A percentile compares a stretch with the other conserved stretches of the same genome.
Evolutionary conservation across 2,329 filamentous ascomycete genomes (phyloP).

Genomic region (Amauroascus verrucosus): DNA sequence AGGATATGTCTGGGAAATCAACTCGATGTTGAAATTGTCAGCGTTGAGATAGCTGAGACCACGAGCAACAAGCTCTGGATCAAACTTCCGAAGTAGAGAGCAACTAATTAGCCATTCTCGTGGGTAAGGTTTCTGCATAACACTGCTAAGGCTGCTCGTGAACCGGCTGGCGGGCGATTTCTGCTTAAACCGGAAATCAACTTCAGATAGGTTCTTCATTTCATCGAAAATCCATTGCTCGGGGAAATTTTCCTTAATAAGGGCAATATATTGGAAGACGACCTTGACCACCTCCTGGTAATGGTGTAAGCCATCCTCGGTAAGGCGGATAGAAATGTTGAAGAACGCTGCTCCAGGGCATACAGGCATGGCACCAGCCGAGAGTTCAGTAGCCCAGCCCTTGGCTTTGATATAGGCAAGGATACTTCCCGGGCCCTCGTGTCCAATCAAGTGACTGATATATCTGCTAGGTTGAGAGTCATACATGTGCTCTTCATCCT

Average conservation of each 20-base stretch:
- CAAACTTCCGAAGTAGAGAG: constrained; percentile 66
- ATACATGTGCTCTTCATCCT: constrained; percentile 70
- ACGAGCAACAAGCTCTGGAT: constrained; percentile 62
- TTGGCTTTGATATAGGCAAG: constrained; percentile 82
- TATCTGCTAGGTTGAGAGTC: constrained; percentile 77
- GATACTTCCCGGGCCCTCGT: constrained; percentile 86
- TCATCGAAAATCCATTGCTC: constrained; percentile 93
- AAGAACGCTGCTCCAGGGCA: constrained; percentile 76
- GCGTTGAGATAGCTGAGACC: constrained; percentile 65
- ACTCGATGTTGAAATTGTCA: constrained; percentile 77
- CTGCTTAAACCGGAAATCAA: constrained; percentile 90
- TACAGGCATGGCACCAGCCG: constrained; percentile 62
- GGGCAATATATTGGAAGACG: constrained; percentile 82
- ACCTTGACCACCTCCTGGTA: constrained; percentile 74
- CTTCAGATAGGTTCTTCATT: constrained; percentile 78
- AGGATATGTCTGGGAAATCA: constrained; percentile 74
- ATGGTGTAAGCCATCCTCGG: constrained; percentile 71
- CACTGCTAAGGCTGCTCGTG: constrained; percentile 69
- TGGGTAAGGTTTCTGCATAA: constrained; percentile 86
- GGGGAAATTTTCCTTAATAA: constrained; percentile 69
- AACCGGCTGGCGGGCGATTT: constrained; percentile 85
- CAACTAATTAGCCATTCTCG: constrained; percentile 82
- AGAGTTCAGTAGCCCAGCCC: constrained; percentile 77
- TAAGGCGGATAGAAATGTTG: constrained; percentile 66
- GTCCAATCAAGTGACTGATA: constrained; percentile 78